Percentiles rank a stretch among this genome's conserved stretches.
phyloP scores from a whole-genome alignment of 73 alveolate species.

The Stentor roeselii region DNA sequence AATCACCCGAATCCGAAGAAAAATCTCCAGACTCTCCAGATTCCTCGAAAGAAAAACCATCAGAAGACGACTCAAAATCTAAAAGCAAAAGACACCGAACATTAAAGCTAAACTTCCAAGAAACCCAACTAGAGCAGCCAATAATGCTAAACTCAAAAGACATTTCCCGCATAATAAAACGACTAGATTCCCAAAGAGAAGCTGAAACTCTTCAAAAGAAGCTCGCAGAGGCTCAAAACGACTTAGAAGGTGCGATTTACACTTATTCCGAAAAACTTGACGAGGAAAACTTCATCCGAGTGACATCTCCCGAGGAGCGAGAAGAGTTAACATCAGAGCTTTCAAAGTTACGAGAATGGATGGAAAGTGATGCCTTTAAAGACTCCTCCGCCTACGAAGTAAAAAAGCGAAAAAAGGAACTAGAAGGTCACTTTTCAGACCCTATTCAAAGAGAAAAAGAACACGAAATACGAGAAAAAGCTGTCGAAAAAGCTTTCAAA shows the following conservation, averaged over 20 bases:
- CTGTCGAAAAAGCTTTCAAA: background rate
- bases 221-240: slow-evolving; percentile 42
- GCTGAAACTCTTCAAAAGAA: slow-evolving; percentile 37
- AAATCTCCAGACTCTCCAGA: too few species aligned
- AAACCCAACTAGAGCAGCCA: background rate
- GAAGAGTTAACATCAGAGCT: background rate
- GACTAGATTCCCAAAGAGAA: slow-evolving; percentile 11
- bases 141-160: background rate
- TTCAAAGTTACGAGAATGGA: background rate
- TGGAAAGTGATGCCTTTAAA: background rate
- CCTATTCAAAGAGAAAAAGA: background rate
- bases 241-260: slow-evolving; percentile 41
- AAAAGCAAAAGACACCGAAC: background rate
- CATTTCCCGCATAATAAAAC: background rate
- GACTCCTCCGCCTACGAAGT: background rate
- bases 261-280: slow-evolving; percentile 37
- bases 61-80: too few species aligned
- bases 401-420: background rate
- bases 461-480: background rate
- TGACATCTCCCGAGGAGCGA: slow-evolving; percentile 43
- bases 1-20: too few species aligned
- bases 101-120: background rate
- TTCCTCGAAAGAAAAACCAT: too few species aligned
- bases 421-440: background rate
- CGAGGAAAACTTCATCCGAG: slow-evolving; percentile 31